A percentile compares a stretch with the other conserved stretches of the same genome.
These are phyloP conservation scores for Pestalotiopsis sp. DNA, from an alignment of 2,329 filamentous ascomycete species.

Conservation along the genomic window DNA sequence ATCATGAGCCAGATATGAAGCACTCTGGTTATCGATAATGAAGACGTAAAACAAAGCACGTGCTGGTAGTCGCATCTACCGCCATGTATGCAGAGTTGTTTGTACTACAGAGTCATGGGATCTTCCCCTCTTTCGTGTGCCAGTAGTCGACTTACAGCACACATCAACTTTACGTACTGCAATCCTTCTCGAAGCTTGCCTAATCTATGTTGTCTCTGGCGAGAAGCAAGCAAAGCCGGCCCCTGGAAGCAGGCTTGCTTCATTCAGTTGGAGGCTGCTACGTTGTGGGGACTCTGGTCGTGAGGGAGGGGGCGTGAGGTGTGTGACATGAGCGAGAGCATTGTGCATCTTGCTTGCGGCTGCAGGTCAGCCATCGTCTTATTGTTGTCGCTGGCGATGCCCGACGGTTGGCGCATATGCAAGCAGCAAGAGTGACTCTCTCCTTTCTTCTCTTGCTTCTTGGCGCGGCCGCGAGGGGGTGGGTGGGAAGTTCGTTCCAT, in stretches of 20 bases:
- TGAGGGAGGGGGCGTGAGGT: background rate
- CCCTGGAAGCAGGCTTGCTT: background rate
- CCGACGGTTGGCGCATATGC: slow-evolving; percentile 9
- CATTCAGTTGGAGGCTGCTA: background rate
- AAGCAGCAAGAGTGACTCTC: background rate
- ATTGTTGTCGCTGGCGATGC: background rate
- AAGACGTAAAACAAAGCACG: background rate
- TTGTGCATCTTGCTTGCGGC: slow-evolving; percentile 6
- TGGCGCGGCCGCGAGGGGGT: background rate
- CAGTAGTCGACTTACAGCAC: background rate
- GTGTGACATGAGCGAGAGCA: slow-evolving; percentile 2
- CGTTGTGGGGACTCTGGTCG: background rate
- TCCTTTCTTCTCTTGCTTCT: background rate
- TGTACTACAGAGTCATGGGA: background rate
- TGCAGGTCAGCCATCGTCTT: slow-evolving; percentile 5
- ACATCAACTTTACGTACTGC: slow-evolving; percentile 1
- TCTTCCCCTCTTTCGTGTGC: background rate
- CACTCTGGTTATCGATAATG: background rate
- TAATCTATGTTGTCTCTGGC: background rate
- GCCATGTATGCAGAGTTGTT: background rate
- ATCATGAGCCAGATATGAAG: background rate
- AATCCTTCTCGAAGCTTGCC: background rate
- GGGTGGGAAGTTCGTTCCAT: slow-evolving; percentile 9
- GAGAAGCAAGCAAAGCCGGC: background rate
- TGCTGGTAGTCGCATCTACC: background rate